phyloP scores from a whole-genome alignment of 345 rosid genomes.

The Eucalyptus victrix region DNA sequence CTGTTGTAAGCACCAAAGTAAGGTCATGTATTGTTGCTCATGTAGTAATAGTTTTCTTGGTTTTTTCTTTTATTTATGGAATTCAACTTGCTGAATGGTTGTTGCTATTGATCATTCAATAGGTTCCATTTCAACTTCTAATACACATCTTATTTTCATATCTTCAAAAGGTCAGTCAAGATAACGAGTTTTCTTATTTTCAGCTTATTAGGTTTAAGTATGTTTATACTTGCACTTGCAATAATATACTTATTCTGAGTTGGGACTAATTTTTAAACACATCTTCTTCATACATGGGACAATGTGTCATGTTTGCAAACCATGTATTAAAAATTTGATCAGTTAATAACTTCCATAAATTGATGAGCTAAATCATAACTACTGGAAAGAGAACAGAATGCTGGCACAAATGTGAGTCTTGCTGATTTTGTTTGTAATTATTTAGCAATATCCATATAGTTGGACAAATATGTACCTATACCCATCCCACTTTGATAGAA shows the following conservation, averaged over 20 bases:
- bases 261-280: background rate
- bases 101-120: background rate
- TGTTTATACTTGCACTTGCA: background rate
- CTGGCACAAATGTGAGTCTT: background rate
- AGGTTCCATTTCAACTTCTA: background rate
- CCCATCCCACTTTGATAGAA: background rate
- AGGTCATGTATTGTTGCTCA: background rate
- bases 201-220: background rate
- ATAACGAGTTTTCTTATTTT: background rate
- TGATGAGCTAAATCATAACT: background rate
- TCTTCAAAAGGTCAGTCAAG: slow-evolving; percentile 73
- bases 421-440: background rate
- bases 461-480: background rate
- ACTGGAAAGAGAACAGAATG: background rate
- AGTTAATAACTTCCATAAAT: background rate
- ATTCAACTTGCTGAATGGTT: background rate
- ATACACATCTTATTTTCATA: slow-evolving; percentile 72
- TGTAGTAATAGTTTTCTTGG: background rate
- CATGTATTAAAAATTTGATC: background rate
- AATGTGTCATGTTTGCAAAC: background rate
- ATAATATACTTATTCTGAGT: background rate
- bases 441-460: background rate
- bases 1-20: background rate
- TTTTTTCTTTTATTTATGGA: background rate
- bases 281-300: background rate